A percentile compares a stretch with the other conserved stretches of the same genome.
Conservation (phyloP, 2,329 filamentous ascomycete genomes). For the Alternaria sp. region DNA sequence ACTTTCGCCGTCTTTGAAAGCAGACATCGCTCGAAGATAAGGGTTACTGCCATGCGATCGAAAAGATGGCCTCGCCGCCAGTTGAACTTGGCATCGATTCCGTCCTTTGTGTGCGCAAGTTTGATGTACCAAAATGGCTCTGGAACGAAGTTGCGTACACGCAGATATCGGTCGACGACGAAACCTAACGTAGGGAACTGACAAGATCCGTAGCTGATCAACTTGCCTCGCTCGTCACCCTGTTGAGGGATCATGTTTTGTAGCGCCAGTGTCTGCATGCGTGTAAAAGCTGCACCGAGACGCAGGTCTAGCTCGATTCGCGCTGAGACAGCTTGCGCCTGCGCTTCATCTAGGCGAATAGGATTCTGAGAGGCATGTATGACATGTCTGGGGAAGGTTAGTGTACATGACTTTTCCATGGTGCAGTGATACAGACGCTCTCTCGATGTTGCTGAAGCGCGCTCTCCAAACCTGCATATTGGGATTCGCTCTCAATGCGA, state of each 20-base stretch:
- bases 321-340: constrained; percentile 86
- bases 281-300: constrained; percentile 91
- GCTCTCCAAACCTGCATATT: constrained; percentile 83
- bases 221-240: constrained; percentile 65
- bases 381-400: constrained; percentile 71
- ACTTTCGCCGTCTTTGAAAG: constrained; percentile 79
- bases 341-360: constrained; percentile 79
- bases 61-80: constrained; percentile 88
- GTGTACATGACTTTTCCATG: background rate
- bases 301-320: constrained; percentile 91
- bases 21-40: constrained; percentile 88
- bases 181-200: constrained; percentile 98
- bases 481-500: constrained; percentile 77
- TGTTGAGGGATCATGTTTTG: constrained; percentile 71
- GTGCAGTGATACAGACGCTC: constrained; percentile 67
- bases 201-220: constrained; percentile 92
- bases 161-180: constrained; percentile 94
- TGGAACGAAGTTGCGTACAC: constrained; percentile 90
- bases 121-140: constrained; percentile 95
- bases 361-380: constrained; percentile 81
- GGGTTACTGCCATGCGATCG: constrained; percentile 79
- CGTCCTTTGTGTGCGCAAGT: constrained; percentile 78
- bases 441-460: constrained; percentile 94
- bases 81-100: constrained; percentile 80
- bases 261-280: constrained; percentile 83